Base-by-base conservation (phyloP, 192 early-diverging fungal species). In the Coemansia sp. region DNA sequence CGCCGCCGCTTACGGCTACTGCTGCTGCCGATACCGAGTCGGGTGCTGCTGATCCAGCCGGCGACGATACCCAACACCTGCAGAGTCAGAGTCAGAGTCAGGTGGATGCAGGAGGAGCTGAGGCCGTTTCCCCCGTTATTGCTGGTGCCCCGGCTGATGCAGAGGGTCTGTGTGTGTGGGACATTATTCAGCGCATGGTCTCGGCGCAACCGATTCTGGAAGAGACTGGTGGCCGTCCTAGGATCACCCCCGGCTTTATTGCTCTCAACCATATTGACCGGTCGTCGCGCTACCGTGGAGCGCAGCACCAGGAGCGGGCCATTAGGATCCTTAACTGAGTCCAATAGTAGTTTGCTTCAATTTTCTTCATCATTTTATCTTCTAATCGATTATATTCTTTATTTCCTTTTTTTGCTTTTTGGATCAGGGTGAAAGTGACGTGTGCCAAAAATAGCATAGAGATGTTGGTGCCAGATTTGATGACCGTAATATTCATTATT, bases 211-310 rank as follows among this genome's bases (percentile, higher is more conserved):
- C 26, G 50, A n/a, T 26, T 26, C 37, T 65, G 42, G 69, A 68
- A 12, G 63, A 48, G 8, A 53, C 47, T 40, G 47, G 45, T n/a
- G 65, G 18, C 19, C 54, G 1, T 37, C 63, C 7, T 18, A 54
- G 12, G 15, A 41, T 23, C n/a, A 41, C 57, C 9, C 57, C 61
- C 19, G 74, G 71, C 6, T 72, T 76, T 9, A 72, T 76, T 39
- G 74, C 53, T 0, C 69, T 75, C 15, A 64, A 81, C 61, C 79
- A 81, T 18, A 53, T 73, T 12, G 71, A 76, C 62, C 74, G 74
- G 54, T 45, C 52, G 48, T 75, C 72, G n/a, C 69, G 72, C 37
- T 52, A 76, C 18, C 79, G 79, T 52, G 64, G 59, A 21, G 47
- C 63, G 64, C 69, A 70, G 50, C 69, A 75, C 15, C 57, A 59